Evolutionary conservation across 805 yeast species (phyloP).

Genomic region (Torulaspora maleeae): DNA sequence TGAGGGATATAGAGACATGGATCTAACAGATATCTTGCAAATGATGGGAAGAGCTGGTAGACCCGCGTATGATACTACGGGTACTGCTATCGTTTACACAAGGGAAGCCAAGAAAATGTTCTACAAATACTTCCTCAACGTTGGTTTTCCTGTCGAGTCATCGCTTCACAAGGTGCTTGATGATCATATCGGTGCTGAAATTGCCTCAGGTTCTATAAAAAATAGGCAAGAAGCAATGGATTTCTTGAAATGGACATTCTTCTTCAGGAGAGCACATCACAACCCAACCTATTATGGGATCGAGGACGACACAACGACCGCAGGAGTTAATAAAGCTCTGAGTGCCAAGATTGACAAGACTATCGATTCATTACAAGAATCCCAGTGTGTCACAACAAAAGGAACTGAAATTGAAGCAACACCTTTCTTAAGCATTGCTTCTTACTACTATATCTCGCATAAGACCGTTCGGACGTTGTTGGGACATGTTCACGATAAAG

Average conservation of each 20-base stretch:
- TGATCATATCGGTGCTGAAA: constrained; percentile 94
- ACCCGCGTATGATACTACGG: constrained; percentile 90
- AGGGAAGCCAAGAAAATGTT: constrained; percentile 77
- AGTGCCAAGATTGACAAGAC: constrained; percentile 65
- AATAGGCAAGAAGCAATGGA: constrained; percentile 88
- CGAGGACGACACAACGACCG: constrained; percentile 53
- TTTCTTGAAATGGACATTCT: constrained; percentile 93
- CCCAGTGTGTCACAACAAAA: constrained; percentile 57
- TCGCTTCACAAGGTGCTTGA: constrained; percentile 69
- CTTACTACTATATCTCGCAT: constrained; percentile 91
- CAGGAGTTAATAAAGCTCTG: constrained; percentile 54
- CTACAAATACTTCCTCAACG: constrained; percentile 78
- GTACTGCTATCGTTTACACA: constrained; percentile 89
- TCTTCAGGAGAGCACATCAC: constrained; percentile 88
- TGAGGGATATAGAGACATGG: constrained; percentile 91
- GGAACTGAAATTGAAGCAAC: constrained; percentile 58
- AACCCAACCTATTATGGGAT: constrained; percentile 92
- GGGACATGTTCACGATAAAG: constrained; percentile 41
- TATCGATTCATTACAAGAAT: constrained; percentile 60
- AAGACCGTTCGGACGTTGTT: constrained; percentile 72
- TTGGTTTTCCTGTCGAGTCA: constrained; percentile 95
- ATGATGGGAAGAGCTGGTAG: constrained; percentile 99
- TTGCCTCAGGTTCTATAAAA: constrained; percentile 88
- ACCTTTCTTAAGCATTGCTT: constrained; percentile 76
- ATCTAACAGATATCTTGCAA: constrained; percentile 92